Base-by-base conservation (phyloP, 2,329 filamentous ascomycete species). In the Akanthomyces uredinophilus region DNA sequence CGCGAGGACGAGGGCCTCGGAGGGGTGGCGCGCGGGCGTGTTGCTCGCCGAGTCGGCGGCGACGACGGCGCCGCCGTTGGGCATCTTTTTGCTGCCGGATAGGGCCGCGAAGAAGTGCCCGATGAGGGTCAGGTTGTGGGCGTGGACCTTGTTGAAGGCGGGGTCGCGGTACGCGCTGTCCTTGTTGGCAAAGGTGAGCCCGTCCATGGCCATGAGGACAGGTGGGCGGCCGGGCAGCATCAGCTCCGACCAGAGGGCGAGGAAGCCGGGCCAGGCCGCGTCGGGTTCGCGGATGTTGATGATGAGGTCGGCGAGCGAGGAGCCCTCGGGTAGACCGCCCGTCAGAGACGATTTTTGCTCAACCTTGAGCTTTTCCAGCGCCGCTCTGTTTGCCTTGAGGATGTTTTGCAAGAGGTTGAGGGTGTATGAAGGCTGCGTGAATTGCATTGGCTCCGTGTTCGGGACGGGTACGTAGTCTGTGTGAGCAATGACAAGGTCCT, bases 161-260 rank as follows among this genome's bases (percentile, higher is more conserved):
- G 88, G 79, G 65, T 84, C 84, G 66, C 88, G 85, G 79, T 98
- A 99, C 50, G 84, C 85, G 65, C 88, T 91, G 43, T 86, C 72
- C 67, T 83, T 83, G 90, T 96, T 96, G 75, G 92, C 85, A 78
- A 95, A 90, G 60, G 86, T 82, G 41, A 98, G 80, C 58, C 88
- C 88, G 72, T 99, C 95, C 56, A 96, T 78, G 49, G 87, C 79
- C 67, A 97, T 82, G 55, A 98, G 79, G 63, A 97, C 80, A 18
- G 81, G 82, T 5, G 79, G 78, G 1, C 81, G 79, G 35, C 78
- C 75, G 20, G 77, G 76, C n/a, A 79, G 74, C 37, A 72, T 78
- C 54, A 98, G 85, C 76, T 98, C 94, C 35, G 82, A 75, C 91
- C 91, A 95, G 56, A 97, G 80, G 13, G 91, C 89, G 67, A 87